Evolutionary conservation across 2,329 filamentous ascomycete genomes (phyloP).

Genomic region (Phialemoniopsis sp.): DNA sequence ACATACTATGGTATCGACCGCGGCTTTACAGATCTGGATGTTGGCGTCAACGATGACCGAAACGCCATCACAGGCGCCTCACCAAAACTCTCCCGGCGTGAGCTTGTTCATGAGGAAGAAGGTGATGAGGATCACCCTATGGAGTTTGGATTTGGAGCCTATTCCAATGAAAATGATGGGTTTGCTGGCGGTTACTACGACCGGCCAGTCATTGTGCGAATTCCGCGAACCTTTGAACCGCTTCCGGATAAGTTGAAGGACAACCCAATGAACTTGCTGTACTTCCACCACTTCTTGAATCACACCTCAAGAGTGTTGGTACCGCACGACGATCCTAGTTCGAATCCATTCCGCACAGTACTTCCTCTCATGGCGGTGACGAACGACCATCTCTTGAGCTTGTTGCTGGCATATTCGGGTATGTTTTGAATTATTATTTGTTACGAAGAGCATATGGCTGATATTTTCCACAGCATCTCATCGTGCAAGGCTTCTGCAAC

Average conservation of each 20-base stretch:
- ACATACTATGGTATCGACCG: slow-evolving; percentile 67
- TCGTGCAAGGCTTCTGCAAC: slow-evolving; percentile 67
- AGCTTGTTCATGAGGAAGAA: slow-evolving; percentile 22
- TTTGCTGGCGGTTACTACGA: slow-evolving; percentile 61
- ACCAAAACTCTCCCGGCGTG: slow-evolving; percentile 18
- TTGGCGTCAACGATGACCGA: slow-evolving; percentile 66
- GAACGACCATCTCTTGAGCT: slow-evolving; percentile 68
- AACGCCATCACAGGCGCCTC: slow-evolving; percentile 53
- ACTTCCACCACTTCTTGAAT: slow-evolving; percentile 66
- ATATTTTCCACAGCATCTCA: slow-evolving; percentile 59
- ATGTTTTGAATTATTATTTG: slow-evolving; percentile 7
- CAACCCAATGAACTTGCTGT: slow-evolving; percentile 77
- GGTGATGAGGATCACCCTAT: slow-evolving; percentile 26
- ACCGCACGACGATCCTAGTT: slow-evolving; percentile 45
- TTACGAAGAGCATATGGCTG: slow-evolving; percentile 1
- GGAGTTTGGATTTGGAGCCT: slow-evolving; percentile 43
- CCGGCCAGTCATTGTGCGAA: slow-evolving; percentile 59
- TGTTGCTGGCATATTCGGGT: slow-evolving; percentile 73
- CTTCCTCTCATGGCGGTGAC: slow-evolving; percentile 59
- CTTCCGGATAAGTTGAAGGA: slow-evolving; percentile 51
- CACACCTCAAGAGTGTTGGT: slow-evolving; percentile 65
- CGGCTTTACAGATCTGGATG: slow-evolving; percentile 65
- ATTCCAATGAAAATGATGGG: slow-evolving; percentile 39
- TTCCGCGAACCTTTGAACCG: slow-evolving; percentile 42
- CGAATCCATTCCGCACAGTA: slow-evolving; percentile 48